Conservation (phyloP, 1,284 basidiomycete genomes). For the Lentinus polychrous region DNA sequence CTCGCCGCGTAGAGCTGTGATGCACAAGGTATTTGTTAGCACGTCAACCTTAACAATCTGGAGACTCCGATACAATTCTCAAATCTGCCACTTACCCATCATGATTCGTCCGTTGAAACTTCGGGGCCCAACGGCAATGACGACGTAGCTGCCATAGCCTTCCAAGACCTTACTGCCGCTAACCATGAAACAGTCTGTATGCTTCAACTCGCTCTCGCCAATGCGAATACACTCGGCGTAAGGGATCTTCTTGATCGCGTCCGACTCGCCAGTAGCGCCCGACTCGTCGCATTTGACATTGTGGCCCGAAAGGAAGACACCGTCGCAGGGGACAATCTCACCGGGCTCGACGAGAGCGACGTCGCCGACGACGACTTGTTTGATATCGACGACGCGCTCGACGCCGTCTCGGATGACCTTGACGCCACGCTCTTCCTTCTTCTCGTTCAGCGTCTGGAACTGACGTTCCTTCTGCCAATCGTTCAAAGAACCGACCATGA, state of each 20-base stretch:
- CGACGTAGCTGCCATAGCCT: conserved; percentile 89
- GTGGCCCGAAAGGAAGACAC: conserved; percentile 88
- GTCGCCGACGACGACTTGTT: conserved; percentile 92
- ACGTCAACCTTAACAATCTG: conserved; percentile 10
- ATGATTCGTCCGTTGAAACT: conserved; percentile 96
- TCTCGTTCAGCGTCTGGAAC: conserved; percentile 88
- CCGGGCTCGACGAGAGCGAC: conserved; percentile 90
- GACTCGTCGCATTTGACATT: conserved; percentile 96
- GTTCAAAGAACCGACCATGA: conserved; percentile 83
- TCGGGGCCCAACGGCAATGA: conserved; percentile 87
- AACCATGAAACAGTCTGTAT: conserved; percentile 90
- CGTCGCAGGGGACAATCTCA: conserved; percentile 94
- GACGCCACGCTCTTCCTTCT: conserved; percentile 92
- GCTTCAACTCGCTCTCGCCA: conserved; percentile 30
- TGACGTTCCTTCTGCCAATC: conserved; percentile 98
- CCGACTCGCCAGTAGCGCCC: conserved; percentile 92
- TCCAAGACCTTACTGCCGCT: conserved; percentile 95
- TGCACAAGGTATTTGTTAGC: not conserved
- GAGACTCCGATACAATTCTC: conserved; percentile 37
- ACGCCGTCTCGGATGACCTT: conserved; percentile 85
- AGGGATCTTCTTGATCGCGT: conserved; percentile 85
- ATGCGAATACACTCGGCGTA: conserved; percentile 66
- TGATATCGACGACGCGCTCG: conserved; percentile 78
- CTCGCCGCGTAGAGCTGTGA: conserved; percentile 69
- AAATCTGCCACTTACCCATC: conserved; percentile 72